Percentiles rank a stretch among this genome's conserved stretches.
These are phyloP conservation scores for Chlorella sp. DNA, from an alignment of 139 green algal genomes.

Conservation along the genomic window DNA sequence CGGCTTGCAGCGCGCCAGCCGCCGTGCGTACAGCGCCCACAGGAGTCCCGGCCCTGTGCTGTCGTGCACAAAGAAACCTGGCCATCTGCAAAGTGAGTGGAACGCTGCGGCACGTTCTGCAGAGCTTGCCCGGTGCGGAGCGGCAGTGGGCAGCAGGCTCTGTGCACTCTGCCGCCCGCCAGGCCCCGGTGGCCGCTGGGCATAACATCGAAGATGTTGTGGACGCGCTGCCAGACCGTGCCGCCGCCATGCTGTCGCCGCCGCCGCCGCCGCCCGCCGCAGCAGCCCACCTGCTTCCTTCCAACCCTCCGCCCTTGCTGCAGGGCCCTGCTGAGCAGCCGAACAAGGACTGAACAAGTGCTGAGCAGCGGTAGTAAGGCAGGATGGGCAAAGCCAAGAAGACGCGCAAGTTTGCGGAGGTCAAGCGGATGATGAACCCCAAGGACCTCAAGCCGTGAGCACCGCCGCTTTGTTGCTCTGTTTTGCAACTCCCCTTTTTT, in stretches of 20 bases:
- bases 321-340: not conserved
- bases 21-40: too few relatives aligned
- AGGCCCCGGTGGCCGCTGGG: not conserved
- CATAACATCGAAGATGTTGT: not conserved
- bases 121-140: too few relatives aligned
- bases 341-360: too few relatives aligned
- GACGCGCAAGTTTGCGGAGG: conserved; percentile 96
- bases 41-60: too few relatives aligned
- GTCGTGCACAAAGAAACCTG: too few relatives aligned
- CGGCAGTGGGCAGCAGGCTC: too few relatives aligned
- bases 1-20: too few relatives aligned
- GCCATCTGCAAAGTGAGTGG: too few relatives aligned
- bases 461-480: not conserved
- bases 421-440: conserved; percentile 94
- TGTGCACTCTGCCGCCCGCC: too few relatives aligned
- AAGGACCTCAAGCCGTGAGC: conserved; percentile 84
- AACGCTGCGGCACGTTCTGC: too few relatives aligned
- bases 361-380: not conserved
- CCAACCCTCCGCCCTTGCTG: not conserved
- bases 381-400: conserved; percentile 97
- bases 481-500: too few relatives aligned
- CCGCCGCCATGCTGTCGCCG: not conserved
- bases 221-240: not conserved
- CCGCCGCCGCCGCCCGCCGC: not conserved
- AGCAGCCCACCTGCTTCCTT: not conserved